Evolutionary conservation across 2,329 filamentous ascomycete genomes (phyloP).

Genomic region (Diaporthe ilicicola): DNA sequence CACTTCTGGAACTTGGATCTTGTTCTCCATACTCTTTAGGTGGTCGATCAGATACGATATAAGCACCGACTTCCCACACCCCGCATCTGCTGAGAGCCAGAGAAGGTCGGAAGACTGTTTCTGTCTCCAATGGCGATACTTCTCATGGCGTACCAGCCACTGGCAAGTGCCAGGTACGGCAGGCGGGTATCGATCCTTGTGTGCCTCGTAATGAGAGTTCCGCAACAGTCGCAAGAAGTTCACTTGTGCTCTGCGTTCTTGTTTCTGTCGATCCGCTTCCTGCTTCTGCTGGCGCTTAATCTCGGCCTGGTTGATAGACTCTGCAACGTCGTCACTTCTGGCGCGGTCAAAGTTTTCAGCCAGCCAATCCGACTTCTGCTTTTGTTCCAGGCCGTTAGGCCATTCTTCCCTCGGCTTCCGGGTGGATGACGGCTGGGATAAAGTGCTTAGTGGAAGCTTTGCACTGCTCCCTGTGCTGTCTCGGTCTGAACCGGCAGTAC

Average conservation of each 20-base stretch:
- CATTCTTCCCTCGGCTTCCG: neutral
- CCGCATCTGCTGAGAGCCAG: conserved; percentile 34
- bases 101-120: conserved; percentile 23
- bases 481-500: neutral
- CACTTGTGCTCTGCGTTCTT: conserved; percentile 4
- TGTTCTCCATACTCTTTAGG: conserved; percentile 13
- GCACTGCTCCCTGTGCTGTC: neutral
- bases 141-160: conserved; percentile 32
- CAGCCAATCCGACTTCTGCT: neutral
- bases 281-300: neutral
- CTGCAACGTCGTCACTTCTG: conserved; percentile 4
- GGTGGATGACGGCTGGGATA: neutral
- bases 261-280: conserved; percentile 2
- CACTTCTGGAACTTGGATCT: conserved; percentile 1
- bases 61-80: conserved; percentile 34
- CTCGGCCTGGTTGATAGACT: conserved; percentile 5
- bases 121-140: conserved; percentile 21
- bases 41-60: conserved; percentile 33
- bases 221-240: neutral
- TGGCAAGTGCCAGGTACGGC: conserved; percentile 33
- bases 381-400: neutral
- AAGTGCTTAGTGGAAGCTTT: neutral
- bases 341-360: neutral
- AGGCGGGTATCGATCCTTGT: conserved; percentile 31
- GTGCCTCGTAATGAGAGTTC: conserved; percentile 22